Evolutionary conservation across 129 eudicot species (phyloP).

Genomic region (Saussurea involucrata): DNA sequence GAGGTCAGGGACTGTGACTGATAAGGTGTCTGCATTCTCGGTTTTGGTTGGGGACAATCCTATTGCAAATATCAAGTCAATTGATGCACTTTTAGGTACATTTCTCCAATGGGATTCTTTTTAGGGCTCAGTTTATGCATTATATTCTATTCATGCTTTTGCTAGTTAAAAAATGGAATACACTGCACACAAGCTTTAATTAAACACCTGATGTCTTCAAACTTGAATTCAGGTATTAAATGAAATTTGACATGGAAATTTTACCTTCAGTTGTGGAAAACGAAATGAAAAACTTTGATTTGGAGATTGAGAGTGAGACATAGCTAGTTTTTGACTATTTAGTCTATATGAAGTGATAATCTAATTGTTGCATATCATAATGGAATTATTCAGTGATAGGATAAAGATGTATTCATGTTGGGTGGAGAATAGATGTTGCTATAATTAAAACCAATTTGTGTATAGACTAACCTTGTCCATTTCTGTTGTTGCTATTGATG

Average conservation of each 20-base stretch:
- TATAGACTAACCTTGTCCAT: not conserved
- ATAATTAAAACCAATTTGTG: too few species aligned
- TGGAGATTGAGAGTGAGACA: not conserved
- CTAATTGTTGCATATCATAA: not conserved
- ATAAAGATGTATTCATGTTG: too few species aligned
- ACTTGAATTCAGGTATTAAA: not conserved
- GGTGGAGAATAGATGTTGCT: not conserved
- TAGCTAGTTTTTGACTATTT: not conserved
- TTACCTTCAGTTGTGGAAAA: not conserved
- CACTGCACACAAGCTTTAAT: not conserved
- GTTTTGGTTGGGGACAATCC: conserved; percentile 95
- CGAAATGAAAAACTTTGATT: not conserved
- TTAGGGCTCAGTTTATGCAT: not conserved
- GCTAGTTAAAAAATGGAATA: not conserved
- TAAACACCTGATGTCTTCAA: not conserved
- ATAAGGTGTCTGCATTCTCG: conserved; percentile 90
- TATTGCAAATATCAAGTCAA: conserved; percentile 69
- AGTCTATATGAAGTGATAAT: not conserved
- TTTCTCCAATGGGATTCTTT: not conserved
- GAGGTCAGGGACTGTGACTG: conserved; percentile 94
- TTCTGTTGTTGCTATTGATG: not conserved
- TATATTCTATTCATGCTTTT: not conserved
- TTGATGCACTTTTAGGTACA: conserved; percentile 81
- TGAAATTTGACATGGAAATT: not conserved
- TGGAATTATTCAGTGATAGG: not conserved